Evolutionary conservation across 495 filamentous ascomycete species (phyloP).

Genomic region (Penicillium ucsense): DNA sequence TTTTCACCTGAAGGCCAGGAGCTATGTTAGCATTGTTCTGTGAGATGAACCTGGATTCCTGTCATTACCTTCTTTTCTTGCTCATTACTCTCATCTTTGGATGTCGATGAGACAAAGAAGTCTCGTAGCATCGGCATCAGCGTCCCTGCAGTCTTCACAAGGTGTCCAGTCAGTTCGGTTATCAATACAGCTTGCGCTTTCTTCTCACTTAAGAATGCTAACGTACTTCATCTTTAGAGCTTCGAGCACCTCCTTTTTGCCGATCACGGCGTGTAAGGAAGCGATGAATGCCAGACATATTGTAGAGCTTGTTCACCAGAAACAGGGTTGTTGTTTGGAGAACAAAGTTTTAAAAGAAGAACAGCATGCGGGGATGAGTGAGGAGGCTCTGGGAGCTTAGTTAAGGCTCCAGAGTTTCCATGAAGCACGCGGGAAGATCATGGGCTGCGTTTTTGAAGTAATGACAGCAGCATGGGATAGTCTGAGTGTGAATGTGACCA

Average conservation of each 20-base stretch:
- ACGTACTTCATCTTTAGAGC: conserved; percentile 40
- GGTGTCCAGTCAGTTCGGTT: too few relatives aligned
- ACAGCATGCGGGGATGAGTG: conserved; percentile 21
- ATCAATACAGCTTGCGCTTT: too few relatives aligned
- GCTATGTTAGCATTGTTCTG: conserved; percentile 3
- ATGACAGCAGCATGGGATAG: conserved; percentile 13
- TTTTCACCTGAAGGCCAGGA: conserved; percentile 22
- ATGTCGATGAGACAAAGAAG: conserved; percentile 24
- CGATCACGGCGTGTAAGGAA: conserved; percentile 72
- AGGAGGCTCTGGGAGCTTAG: conserved; percentile 10
- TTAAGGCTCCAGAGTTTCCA: conserved; percentile 25
- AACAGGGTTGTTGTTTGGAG: conserved; percentile 4
- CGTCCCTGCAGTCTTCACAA: too few relatives aligned
- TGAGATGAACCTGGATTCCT: neutral
- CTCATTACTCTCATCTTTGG: conserved; percentile 15
- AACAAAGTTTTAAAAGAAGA: conserved; percentile 1
- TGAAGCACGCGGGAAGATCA: conserved; percentile 18
- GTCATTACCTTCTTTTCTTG: conserved; percentile 30
- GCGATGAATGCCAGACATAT: conserved; percentile 52
- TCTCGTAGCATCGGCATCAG: conserved; percentile 20
- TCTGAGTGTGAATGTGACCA: neutral
- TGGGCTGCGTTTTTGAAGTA: conserved; percentile 10
- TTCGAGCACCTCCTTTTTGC: conserved; percentile 38
- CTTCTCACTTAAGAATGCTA: too few relatives aligned
- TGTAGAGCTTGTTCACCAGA: neutral